Evolutionary conservation across 2,329 filamentous ascomycete species (phyloP), one percentile per base, ranked within the genome.

Genomic region (Colletotrichum phormii): DNA sequence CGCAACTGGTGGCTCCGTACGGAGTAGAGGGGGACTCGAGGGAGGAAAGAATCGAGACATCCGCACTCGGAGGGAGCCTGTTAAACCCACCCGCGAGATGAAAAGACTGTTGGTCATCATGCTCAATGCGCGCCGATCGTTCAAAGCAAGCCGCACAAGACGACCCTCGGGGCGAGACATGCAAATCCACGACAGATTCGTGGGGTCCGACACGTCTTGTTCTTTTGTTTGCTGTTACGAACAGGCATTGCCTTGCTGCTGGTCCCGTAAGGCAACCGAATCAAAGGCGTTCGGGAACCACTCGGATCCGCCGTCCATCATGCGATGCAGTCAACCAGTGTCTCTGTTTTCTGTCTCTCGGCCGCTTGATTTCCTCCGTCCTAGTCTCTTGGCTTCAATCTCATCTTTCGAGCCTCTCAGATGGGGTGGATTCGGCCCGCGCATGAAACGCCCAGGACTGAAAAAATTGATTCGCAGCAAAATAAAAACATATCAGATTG

Each of bases 391-490:
- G n/a, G 22, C n/a, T 37, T 26, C 13, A 35, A 31, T 60, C 35
- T 59, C n/a, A 53, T 64, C 58, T 69, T 15, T n/a, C 64, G 53
- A 67, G 68, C 33, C 29, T 68, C 51, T 29, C 42, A 33, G 35
- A 64, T 60, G 13, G 37, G 35, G 29, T 22, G 42, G 42, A 60
- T 55, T 57, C 66, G 60, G 60, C 54, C 60, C 60, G 60, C 24
- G 26, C 46, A 6, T 49, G 66, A 54, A 70, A 61, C 70, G 46
- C 54, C 70, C 70, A 49, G 46, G 31, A 31, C 53, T n/a, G 55
- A 24, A 42, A 9, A 51, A 11, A 26, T 9, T 46, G 31, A 64
- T 13, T 72, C 33, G 42, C 31, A 68, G 70, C 42, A 49, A 64
- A 37, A 29, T 29, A 4, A 37, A 49, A n/a, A 49, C 18, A 49